These are phyloP conservation scores for Ceraceosorus guamensis DNA, from an alignment of 1,284 basidiomycete genomes.

Conservation along the genomic window DNA sequence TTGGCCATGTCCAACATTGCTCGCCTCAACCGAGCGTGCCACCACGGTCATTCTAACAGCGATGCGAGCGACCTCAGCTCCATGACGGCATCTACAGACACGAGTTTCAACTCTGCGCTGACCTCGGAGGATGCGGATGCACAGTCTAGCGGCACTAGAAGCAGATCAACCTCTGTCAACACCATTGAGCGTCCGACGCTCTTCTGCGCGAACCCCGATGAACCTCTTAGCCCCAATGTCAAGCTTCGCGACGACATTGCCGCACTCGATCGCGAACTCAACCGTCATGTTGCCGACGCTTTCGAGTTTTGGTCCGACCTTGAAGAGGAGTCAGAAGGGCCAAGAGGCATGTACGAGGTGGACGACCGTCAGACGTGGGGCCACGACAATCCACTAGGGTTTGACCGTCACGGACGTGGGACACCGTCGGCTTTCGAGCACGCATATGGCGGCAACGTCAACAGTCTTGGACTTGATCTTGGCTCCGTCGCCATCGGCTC, in stretches of 20 bases:
- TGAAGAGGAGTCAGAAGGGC: too few species aligned
- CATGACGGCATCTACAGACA: not conserved
- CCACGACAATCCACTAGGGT: too few species aligned
- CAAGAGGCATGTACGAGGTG: too few species aligned
- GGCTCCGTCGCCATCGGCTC: not conserved
- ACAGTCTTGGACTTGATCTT: not conserved
- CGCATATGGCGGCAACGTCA: not conserved
- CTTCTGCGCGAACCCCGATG: not conserved
- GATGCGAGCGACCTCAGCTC: not conserved
- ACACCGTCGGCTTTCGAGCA: not conserved
- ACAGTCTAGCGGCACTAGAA: not conserved
- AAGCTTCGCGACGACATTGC: constrained; percentile 2
- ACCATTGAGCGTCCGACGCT: not conserved
- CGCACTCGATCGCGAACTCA: not conserved
- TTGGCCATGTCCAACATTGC: not conserved
- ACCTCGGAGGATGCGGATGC: not conserved
- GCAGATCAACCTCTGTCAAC: not conserved
- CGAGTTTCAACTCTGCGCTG: not conserved
- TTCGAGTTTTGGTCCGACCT: not conserved
- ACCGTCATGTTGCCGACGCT: constrained; percentile 1
- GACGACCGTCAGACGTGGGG: too few species aligned
- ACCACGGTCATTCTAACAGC: not conserved
- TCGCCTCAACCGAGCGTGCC: too few species aligned
- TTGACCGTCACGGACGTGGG: not conserved
- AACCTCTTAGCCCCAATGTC: not conserved